A percentile compares a stretch with the other conserved stretches of the same genome.
phyloP scores from a whole-genome alignment of 257 asterid species.

The Jaltomata sinuosa region DNA sequence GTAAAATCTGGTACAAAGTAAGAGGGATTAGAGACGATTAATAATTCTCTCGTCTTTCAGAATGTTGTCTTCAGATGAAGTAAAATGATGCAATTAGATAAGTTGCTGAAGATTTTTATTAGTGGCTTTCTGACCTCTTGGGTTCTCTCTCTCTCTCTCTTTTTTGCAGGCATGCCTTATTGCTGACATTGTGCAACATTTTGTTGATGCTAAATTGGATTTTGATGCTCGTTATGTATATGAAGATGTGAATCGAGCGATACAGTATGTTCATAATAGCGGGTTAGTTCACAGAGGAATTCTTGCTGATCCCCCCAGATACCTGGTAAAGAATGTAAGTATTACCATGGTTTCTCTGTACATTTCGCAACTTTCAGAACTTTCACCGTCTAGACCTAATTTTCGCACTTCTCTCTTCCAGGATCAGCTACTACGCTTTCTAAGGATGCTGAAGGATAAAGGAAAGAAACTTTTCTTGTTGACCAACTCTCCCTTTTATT shows the following conservation, averaged over 20 bases:
- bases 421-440: slow-evolving; percentile 65
- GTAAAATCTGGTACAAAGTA: background rate
- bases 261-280: slow-evolving; percentile 85
- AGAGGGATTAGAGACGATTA: background rate
- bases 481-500: slow-evolving; percentile 90
- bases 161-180: slow-evolving; percentile 84
- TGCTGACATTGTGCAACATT: slow-evolving; percentile 94
- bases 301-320: slow-evolving; percentile 72
- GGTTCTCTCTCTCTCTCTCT: background rate
- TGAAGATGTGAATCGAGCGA: slow-evolving; percentile 84
- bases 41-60: background rate
- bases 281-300: slow-evolving; percentile 82
- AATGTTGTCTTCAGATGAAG: background rate
- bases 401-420: slow-evolving; percentile 14
- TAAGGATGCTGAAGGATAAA: slow-evolving; percentile 73
- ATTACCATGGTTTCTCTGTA: background rate
- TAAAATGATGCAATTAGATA: background rate
- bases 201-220: slow-evolving; percentile 91
- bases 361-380: background rate
- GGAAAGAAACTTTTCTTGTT: slow-evolving; percentile 92
- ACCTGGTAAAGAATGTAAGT: slow-evolving; percentile 84
- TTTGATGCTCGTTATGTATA: slow-evolving; percentile 87
- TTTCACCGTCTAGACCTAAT: background rate
- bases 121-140: background rate
- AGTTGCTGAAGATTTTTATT: background rate